Evolutionary conservation across 2,329 filamentous ascomycete species (phyloP).

Genomic region (Aspergillus vadensis): DNA sequence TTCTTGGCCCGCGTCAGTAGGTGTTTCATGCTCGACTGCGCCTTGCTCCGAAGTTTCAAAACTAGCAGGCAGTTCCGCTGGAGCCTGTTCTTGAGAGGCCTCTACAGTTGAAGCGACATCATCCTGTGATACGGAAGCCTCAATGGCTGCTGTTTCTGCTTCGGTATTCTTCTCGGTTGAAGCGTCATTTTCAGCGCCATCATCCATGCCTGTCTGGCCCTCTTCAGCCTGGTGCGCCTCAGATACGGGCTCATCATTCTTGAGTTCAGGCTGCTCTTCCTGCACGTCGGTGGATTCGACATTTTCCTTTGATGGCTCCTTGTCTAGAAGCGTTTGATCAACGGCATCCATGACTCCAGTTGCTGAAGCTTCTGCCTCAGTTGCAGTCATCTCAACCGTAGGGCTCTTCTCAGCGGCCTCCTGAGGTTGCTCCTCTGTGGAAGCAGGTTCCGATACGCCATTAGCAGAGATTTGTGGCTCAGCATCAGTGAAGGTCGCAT

Average conservation of each 20-base stretch:
- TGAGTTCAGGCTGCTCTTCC: not conserved
- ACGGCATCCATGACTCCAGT: not conserved
- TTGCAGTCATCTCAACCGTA: not conserved
- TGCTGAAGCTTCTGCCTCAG: not conserved
- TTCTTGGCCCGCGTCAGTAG: constrained; percentile 5
- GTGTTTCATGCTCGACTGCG: not conserved
- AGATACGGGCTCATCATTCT: not conserved
- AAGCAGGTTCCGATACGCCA: not conserved
- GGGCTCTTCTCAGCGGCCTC: not conserved
- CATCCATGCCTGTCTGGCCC: not conserved
- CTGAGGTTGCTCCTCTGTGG: not conserved
- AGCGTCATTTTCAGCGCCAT: not conserved
- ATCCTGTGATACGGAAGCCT: not conserved
- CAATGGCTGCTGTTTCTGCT: not conserved
- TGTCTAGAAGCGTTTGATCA: not conserved
- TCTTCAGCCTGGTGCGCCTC: not conserved
- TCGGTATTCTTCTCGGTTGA: not conserved
- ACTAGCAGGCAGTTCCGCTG: not conserved
- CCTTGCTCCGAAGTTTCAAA: not conserved
- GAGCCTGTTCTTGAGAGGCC: not conserved
- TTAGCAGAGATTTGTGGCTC: not conserved
- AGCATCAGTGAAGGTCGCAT: not conserved
- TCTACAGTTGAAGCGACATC: not conserved
- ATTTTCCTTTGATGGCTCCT: not conserved
- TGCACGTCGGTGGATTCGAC: not conserved